Evolutionary conservation across 208 protist genomes (phyloP).

Genomic region (Strigomonas culicis): DNA sequence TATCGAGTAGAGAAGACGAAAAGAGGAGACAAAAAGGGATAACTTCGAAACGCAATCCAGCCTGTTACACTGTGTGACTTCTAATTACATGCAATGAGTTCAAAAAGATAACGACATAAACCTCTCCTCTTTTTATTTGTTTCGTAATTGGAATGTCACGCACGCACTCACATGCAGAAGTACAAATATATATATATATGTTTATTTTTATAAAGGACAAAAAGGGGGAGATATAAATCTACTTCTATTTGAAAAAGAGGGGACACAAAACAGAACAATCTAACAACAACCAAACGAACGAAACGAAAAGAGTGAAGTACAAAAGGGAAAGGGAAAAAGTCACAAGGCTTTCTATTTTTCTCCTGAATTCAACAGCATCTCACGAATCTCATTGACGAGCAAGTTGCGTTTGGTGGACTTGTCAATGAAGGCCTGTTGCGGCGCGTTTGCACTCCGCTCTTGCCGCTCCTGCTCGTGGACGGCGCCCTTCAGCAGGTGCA

Average conservation of each 20-base stretch:
- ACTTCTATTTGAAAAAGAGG: no score
- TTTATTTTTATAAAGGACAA: no score
- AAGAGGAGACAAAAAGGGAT: neutral
- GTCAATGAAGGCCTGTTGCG: constrained; percentile 10
- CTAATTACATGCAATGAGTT: no score
- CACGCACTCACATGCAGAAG: neutral
- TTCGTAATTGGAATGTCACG: neutral
- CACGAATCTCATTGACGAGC: constrained; percentile 81
- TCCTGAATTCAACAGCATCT: constrained; percentile 45
- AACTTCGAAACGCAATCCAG: no score
- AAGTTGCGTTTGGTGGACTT: constrained; percentile 58
- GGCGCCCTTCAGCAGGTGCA: constrained; percentile 28
- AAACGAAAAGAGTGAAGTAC: neutral
- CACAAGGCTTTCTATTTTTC: constrained; percentile 8
- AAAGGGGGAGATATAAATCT: no score
- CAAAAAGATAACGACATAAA: constrained; percentile 5
- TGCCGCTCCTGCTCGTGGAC: neutral
- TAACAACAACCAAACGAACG: neutral
- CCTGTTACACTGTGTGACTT: no score
- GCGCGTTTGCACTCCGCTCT: neutral
- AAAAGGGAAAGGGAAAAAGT: constrained; percentile 5
- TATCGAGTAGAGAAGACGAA: no score
- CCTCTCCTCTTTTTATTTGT: neutral
- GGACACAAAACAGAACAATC: neutral
- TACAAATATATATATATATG: no score